A percentile compares a stretch with the other conserved stretches of the same genome.
phyloP scores from a whole-genome alignment of 768 basidiomycete species.

The Lepiota brunneoincarnata region DNA sequence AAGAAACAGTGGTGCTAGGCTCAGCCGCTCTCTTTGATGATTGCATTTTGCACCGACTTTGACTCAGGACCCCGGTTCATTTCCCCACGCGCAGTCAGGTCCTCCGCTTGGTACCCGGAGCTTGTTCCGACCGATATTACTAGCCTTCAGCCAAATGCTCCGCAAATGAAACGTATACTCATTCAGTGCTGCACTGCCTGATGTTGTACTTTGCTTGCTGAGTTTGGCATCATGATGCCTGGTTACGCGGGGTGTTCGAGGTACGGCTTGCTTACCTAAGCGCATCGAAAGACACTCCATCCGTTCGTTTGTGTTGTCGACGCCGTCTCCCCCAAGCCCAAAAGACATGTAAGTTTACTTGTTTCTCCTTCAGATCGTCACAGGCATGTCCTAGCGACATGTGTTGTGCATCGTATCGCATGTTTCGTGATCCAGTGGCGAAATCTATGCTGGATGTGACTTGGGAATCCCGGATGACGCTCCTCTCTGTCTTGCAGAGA shows the following conservation, averaged over 20 bases:
- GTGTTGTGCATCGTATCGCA: constrained; percentile 2
- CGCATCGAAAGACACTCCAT: constrained; percentile 17
- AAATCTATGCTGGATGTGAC: constrained; percentile 34
- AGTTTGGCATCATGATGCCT: too few species aligned
- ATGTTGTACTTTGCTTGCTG: too few species aligned
- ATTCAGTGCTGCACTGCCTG: too few species aligned
- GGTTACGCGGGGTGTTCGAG: neutral
- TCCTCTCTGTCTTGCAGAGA: constrained; percentile 16
- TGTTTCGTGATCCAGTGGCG: constrained; percentile 16
- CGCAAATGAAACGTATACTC: too few species aligned
- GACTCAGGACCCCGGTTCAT: constrained; percentile 8
- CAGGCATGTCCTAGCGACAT: constrained; percentile 14
- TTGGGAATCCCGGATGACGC: constrained; percentile 24
- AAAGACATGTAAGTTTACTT: constrained; percentile 51
- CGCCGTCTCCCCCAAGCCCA: constrained; percentile 49
- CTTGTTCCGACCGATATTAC: too few species aligned
- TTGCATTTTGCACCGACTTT: neutral
- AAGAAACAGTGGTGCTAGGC: constrained; percentile 1
- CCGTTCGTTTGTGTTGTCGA: constrained; percentile 25
- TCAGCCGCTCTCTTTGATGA: neutral
- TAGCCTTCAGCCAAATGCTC: too few species aligned
- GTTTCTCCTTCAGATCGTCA: constrained; percentile 15
- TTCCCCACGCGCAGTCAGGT: constrained; percentile 5
- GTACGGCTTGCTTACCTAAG: constrained; percentile 25
- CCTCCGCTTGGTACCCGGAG: too few species aligned